These are phyloP conservation scores for Pythium sp. DNA, from an alignment of 352 stramenopile species.

Conservation along the genomic window DNA sequence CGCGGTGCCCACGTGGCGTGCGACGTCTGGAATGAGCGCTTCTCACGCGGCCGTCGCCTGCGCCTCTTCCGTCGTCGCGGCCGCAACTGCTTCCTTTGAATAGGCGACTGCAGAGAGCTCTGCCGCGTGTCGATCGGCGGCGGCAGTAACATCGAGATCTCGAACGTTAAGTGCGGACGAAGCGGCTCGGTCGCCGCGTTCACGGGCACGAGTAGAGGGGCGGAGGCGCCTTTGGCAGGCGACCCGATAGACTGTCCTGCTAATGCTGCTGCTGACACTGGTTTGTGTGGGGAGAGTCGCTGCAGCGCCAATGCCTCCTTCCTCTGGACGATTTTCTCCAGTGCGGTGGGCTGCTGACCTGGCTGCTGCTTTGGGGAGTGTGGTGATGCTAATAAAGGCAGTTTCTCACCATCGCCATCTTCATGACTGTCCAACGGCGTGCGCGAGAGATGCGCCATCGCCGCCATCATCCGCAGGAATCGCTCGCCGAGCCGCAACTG, in stretches of 20 bases:
- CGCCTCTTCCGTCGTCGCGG: constrained; percentile 25
- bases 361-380: background rate
- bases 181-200: constrained; percentile 39
- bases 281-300: constrained; percentile 8
- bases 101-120: constrained; percentile 46
- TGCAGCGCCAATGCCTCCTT: constrained; percentile 3
- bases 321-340: constrained; percentile 6
- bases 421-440: constrained; percentile 12
- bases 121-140: constrained; percentile 45
- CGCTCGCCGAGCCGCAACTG: constrained; percentile 46
- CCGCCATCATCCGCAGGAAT: constrained; percentile 58
- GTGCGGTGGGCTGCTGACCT: background rate
- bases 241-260: background rate
- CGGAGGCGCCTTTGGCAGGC: constrained; percentile 2
- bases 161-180: constrained; percentile 48
- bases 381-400: background rate
- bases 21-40: constrained; percentile 36
- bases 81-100: constrained; percentile 36
- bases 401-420: background rate
- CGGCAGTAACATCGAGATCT: constrained; percentile 64
- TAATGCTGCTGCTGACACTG: background rate
- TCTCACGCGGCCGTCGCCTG: constrained; percentile 15
- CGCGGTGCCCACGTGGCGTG: constrained; percentile 37
- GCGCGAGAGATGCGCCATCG: constrained; percentile 38
- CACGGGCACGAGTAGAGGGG: constrained; percentile 7